phyloP scores from a whole-genome alignment of 2,329 filamentous ascomycete genomes.

The Cladosporium oxysporum region DNA sequence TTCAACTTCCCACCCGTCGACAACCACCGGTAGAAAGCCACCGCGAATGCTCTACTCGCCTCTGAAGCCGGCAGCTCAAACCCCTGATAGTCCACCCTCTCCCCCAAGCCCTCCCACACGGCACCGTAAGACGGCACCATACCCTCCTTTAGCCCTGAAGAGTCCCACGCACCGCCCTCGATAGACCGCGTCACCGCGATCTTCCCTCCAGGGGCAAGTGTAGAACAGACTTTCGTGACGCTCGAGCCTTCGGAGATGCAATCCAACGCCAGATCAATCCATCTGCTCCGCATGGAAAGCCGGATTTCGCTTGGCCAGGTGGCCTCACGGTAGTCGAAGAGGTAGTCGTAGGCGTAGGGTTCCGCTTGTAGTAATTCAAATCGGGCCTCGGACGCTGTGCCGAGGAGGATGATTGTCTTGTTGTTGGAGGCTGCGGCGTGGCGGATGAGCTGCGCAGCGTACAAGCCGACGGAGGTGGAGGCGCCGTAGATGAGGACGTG shows the following conservation, averaged over 20 bases:
- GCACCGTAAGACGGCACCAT: not conserved
- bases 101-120: constrained; percentile 9
- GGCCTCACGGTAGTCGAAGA: not conserved
- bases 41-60: not conserved
- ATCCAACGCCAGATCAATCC: not conserved
- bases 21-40: not conserved
- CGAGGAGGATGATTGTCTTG: constrained; percentile 3
- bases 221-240: not conserved
- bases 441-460: constrained; percentile 37
- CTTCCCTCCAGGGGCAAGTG: not conserved
- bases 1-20: not conserved
- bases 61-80: not conserved
- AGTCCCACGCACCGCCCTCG: not conserved
- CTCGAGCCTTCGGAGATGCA: constrained; percentile 12
- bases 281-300: not conserved
- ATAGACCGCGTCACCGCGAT: constrained; percentile 1
- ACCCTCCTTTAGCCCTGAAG: not conserved
- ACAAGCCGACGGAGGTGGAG: constrained; percentile 39
- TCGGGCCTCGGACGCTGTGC: not conserved
- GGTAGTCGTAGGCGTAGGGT: constrained; percentile 5
- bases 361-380: not conserved
- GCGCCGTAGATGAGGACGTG: constrained; percentile 38
- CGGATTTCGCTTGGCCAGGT: constrained; percentile 7
- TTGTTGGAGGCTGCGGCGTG: constrained; percentile 22
- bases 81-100: constrained; percentile 2